phyloP scores from a whole-genome alignment of 2,329 filamentous ascomycete genomes.

The Hymenoscyphus fraxineus region DNA sequence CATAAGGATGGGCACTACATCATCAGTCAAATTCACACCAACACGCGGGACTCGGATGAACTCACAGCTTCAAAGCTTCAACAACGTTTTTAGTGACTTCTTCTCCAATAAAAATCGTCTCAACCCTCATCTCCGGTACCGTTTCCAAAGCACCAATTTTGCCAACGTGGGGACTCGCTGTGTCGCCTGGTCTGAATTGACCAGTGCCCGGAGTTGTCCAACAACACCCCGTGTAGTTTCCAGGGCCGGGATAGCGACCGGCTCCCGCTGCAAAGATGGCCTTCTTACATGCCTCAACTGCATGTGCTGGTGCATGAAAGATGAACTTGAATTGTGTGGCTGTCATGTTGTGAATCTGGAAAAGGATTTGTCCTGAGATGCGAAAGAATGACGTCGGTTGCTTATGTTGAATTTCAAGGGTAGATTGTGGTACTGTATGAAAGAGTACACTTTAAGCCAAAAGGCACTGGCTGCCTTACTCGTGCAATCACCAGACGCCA shows the following conservation, averaged over 20 bases:
- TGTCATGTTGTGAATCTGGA: background rate
- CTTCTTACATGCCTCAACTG: constrained; percentile 48
- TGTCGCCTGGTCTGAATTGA: constrained; percentile 61
- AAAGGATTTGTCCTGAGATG: too few species aligned
- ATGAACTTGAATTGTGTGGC: constrained; percentile 40
- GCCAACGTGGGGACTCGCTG: constrained; percentile 62
- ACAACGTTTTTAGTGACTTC: constrained; percentile 56
- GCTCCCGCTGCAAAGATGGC: constrained; percentile 58
- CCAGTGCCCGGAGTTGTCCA: constrained; percentile 53
- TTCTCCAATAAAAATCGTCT: constrained; percentile 58
- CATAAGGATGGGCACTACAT: constrained; percentile 46
- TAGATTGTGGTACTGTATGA: too few species aligned
- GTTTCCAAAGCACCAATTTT: constrained; percentile 53
- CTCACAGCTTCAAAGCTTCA: constrained; percentile 61
- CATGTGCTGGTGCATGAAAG: constrained; percentile 47
- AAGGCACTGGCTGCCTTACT: too few species aligned
- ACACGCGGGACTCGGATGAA: constrained; percentile 15
- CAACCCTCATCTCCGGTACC: constrained; percentile 57
- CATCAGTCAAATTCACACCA: constrained; percentile 1
- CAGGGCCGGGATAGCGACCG: constrained; percentile 41
- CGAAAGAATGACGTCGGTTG: too few species aligned
- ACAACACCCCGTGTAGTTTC: constrained; percentile 52
- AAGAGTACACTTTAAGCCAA: too few species aligned
- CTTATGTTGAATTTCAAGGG: too few species aligned
- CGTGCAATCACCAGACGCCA: too few species aligned